These are phyloP conservation scores for Eucalyptus pauciflora DNA, from an alignment of 345 rosid genomes.

Conservation along the genomic window DNA sequence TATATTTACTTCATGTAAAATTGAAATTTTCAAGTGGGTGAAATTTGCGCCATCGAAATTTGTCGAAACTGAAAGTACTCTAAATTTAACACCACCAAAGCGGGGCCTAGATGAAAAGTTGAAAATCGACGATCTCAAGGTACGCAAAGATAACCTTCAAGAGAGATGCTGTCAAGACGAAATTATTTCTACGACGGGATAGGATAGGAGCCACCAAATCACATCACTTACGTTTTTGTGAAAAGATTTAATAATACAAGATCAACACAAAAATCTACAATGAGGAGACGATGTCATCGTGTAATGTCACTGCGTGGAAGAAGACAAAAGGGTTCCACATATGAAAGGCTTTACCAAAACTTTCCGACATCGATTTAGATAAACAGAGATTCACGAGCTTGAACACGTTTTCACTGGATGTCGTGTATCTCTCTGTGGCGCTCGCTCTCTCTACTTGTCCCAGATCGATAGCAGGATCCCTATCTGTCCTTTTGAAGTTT, in stretches of 20 bases:
- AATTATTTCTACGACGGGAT: not conserved
- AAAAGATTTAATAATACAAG: too few relatives aligned
- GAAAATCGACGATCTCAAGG: not conserved
- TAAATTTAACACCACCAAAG: not conserved
- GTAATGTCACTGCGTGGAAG: not conserved
- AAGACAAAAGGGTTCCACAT: not conserved
- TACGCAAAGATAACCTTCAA: not conserved
- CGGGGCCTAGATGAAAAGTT: not conserved
- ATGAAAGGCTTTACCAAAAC: not conserved
- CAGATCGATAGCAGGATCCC: accelerated
- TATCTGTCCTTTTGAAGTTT: not conserved
- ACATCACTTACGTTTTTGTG: not conserved
- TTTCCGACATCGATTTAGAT: not conserved
- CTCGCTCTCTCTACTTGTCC: not conserved
- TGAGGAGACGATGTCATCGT: not conserved
- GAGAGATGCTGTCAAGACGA: not conserved
- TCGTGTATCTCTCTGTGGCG: too few relatives aligned
- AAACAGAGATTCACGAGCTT: not conserved
- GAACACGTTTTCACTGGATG: too few relatives aligned
- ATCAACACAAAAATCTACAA: not conserved
- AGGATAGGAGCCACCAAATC: not conserved
- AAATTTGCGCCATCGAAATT: not conserved
- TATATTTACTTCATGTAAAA: too few relatives aligned
- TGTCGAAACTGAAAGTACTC: not conserved
- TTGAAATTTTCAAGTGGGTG: not conserved